These are phyloP conservation scores for Pisolithus tinctorius DNA, from an alignment of 768 basidiomycete genomes.

Conservation along the genomic window DNA sequence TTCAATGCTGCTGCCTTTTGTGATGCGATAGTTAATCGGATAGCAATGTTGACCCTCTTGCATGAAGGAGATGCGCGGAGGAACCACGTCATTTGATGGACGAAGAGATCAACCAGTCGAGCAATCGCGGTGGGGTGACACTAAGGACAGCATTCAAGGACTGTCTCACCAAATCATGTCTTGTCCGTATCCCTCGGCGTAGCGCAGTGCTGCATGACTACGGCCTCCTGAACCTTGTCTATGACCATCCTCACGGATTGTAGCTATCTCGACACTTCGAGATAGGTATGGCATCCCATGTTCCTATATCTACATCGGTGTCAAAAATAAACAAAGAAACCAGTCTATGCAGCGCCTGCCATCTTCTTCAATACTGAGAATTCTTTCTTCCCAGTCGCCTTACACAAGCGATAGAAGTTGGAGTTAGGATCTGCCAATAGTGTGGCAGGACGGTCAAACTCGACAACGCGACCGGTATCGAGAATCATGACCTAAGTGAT, in stretches of 20 bases:
- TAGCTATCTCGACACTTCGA: background rate
- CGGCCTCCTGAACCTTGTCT: no score
- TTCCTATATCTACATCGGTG: background rate
- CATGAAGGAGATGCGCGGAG: no score
- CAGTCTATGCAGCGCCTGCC: slow-evolving; percentile 34
- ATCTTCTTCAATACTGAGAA: slow-evolving; percentile 63
- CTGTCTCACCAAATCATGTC: no score
- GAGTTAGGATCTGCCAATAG: slow-evolving; percentile 52
- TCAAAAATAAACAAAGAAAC: background rate
- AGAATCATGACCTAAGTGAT: slow-evolving; percentile 62
- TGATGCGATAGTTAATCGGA: no score
- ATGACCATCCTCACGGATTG: background rate
- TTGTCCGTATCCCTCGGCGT: no score
- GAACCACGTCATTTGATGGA: no score
- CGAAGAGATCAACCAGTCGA: no score
- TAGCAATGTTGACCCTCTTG: no score
- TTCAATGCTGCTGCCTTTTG: no score
- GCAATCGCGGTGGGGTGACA: no score
- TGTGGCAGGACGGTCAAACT: slow-evolving; percentile 61
- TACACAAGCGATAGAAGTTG: slow-evolving; percentile 62
- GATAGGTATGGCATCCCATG: background rate
- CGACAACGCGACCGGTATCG: slow-evolving; percentile 71
- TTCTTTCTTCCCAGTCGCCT: slow-evolving; percentile 67
- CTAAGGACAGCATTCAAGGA: no score
- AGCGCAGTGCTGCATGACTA: no score